Evolutionary conservation across 192 early-diverging fungal genomes (phyloP).

Genomic region (Rhizoclosmatium globosum): DNA sequence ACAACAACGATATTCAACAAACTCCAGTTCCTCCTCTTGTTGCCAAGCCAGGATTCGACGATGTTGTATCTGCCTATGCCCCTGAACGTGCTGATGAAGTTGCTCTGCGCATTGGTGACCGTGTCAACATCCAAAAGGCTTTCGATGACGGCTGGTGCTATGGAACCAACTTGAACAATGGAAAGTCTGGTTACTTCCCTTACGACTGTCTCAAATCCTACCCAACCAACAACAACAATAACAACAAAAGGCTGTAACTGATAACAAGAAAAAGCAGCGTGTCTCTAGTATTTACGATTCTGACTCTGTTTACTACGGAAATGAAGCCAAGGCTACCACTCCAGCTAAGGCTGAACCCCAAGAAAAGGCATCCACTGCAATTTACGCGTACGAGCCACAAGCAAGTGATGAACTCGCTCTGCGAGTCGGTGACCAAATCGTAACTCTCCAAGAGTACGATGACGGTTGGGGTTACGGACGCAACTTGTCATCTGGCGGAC

Average conservation of each 20-base stretch:
- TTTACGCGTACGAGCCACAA: not conserved
- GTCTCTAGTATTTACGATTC: not conserved
- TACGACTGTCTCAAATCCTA: conserved; percentile 5
- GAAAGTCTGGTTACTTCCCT: conserved; percentile 16
- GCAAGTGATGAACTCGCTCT: not conserved
- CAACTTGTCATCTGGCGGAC: conserved; percentile 12
- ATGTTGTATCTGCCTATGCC: not conserved
- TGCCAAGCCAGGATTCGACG: not conserved
- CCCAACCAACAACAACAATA: not conserved
- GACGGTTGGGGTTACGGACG: conserved; percentile 21
- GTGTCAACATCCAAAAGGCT: conserved; percentile 48
- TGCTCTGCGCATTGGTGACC: conserved; percentile 40
- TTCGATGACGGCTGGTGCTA: conserved; percentile 47
- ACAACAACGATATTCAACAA: not conserved
- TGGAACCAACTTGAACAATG: conserved; percentile 24
- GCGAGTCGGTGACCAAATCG: not conserved
- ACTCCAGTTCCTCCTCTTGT: not conserved
- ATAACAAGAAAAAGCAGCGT: conserved; percentile 13
- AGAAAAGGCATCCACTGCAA: not conserved
- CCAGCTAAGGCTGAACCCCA: not conserved
- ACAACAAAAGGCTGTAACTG: not conserved
- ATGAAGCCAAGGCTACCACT: not conserved
- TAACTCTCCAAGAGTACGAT: not conserved
- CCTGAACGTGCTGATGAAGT: conserved; percentile 22
- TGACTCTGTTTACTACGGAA: not conserved